Base-by-base conservation (phyloP, 2,329 filamentous ascomycete species). In the Chaetomium globosum region DNA sequence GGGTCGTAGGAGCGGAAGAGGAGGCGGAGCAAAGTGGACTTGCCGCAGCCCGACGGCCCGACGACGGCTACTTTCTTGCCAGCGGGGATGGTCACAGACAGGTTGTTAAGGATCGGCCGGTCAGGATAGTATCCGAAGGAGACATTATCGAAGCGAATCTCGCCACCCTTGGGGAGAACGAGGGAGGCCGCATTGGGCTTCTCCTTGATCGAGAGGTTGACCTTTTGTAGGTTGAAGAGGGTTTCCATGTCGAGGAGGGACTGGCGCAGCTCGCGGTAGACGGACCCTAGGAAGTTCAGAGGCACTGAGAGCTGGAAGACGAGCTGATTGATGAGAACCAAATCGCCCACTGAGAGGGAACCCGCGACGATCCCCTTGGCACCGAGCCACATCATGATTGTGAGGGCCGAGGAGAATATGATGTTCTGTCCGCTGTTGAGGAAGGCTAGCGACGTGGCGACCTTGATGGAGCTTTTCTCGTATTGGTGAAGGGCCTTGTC, bases 301-400 rank as follows among this genome's bases (percentile, higher is more conserved):
- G 95, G 95, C 4, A 99, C 92, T 0, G 93, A 97, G 6, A 99
- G 88, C 79, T 99, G 95, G 79, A 99, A 99, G 65, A 99, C 93
- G 21, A 99, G 88, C 81, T 98, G 95, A 77, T 99, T 99, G 71
- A 99, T 92, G 92, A 99, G 96, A 75, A 99, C 95, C 36, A 99
- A 83, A 75, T 99, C 96, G 65, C 95, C 95, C 16, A 99, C 93
- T 0, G 94, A 97, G 72, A 99, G 80, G 6, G 82, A 81, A 16
- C 94, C 94, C 3, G 81, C 82, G 1, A 92, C 92, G 1, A 99
- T 93, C 43, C 96, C 96, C 73, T 94, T 87, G 28, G 92, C 92
- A 6, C 93, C 95, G 64, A 98, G 85, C 75, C 96, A 98, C 95
- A 99, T 99, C 94, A 99, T 99, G 31, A 86, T 90, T 0, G 95